phyloP scores from a whole-genome alignment of 2,329 filamentous ascomycete species.

The Arthrobotrys sinensis region DNA sequence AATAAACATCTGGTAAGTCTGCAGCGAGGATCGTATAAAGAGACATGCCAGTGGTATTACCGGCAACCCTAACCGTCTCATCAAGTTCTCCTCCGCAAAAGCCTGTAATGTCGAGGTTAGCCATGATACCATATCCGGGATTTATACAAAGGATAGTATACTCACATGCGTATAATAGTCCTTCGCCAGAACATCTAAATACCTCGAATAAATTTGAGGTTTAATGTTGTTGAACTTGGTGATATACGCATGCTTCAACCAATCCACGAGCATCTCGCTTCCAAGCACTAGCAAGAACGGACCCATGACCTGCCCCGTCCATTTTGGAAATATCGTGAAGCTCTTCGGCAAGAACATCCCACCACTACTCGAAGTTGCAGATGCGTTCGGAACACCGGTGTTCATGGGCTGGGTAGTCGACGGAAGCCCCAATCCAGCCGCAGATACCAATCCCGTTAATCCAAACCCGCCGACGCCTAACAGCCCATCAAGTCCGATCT shows the following conservation, averaged over 20 bases:
- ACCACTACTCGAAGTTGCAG: slow-evolving; percentile 68
- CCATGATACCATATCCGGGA: slow-evolving; percentile 32
- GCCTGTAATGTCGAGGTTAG: slow-evolving; percentile 72
- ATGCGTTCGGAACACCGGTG: slow-evolving; percentile 65
- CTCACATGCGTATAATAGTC: slow-evolving; percentile 95
- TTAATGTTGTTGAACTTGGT: slow-evolving; percentile 99
- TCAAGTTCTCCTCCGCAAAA: slow-evolving; percentile 90
- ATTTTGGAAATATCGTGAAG: slow-evolving; percentile 89
- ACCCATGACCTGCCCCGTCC: slow-evolving; percentile 89
- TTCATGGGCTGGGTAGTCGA: slow-evolving; percentile 4
- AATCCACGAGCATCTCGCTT: slow-evolving; percentile 96
- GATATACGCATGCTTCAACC: slow-evolving; percentile 97
- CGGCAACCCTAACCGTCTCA: slow-evolving; percentile 88
- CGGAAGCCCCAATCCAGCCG: slow-evolving; percentile 43
- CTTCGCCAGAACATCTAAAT: slow-evolving; percentile 93
- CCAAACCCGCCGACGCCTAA: slow-evolving; percentile 66
- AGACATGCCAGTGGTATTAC: slow-evolving; percentile 93
- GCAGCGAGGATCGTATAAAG: slow-evolving; percentile 92
- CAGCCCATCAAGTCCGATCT: slow-evolving; percentile 85
- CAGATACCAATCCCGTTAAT: slow-evolving; percentile 65
- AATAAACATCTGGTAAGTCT: slow-evolving; percentile 98
- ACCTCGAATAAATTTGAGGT: slow-evolving; percentile 87
- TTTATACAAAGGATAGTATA: slow-evolving; percentile 34
- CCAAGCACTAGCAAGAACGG: slow-evolving; percentile 95
- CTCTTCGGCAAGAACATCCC: slow-evolving; percentile 78